These are phyloP conservation scores for Picea sitchensis DNA, from an alignment of 75 land plant species.

Conservation along the genomic window DNA sequence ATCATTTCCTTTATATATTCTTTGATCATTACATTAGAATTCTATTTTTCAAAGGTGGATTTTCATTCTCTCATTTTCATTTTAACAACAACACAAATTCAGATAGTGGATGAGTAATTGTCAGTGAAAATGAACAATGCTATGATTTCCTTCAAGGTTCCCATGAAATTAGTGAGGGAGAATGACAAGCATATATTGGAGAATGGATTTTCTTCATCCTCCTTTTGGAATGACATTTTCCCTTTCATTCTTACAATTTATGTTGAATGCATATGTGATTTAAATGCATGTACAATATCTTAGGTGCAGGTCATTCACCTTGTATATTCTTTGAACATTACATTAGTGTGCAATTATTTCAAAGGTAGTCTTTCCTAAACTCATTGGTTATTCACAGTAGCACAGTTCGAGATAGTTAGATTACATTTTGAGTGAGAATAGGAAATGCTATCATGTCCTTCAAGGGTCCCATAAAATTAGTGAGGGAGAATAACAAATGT, in stretches of 20 bases:
- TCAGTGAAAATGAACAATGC: no score
- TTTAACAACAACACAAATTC: no score
- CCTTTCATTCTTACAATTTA: no score
- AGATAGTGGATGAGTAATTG: no score
- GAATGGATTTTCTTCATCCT: neutral
- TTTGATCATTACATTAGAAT: no score
- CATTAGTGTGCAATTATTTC: neutral
- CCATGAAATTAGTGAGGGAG: neutral
- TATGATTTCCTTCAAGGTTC: neutral
- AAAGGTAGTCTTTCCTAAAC: neutral
- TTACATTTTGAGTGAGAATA: neutral
- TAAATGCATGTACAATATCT: no score
- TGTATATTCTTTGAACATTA: neutral
- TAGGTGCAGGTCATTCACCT: no score
- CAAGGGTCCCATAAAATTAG: neutral
- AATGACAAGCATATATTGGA: neutral
- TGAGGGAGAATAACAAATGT: neutral
- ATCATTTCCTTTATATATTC: neutral
- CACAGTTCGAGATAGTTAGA: no score
- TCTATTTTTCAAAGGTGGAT: no score
- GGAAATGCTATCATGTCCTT: neutral
- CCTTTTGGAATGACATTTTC: neutral
- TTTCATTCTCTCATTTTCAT: no score
- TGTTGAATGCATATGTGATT: no score
- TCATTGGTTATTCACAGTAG: neutral